Percentiles rank a stretch among this genome's conserved stretches.
phyloP scores from a whole-genome alignment of 805 yeast genomes.

The Starmera pachycereana region DNA sequence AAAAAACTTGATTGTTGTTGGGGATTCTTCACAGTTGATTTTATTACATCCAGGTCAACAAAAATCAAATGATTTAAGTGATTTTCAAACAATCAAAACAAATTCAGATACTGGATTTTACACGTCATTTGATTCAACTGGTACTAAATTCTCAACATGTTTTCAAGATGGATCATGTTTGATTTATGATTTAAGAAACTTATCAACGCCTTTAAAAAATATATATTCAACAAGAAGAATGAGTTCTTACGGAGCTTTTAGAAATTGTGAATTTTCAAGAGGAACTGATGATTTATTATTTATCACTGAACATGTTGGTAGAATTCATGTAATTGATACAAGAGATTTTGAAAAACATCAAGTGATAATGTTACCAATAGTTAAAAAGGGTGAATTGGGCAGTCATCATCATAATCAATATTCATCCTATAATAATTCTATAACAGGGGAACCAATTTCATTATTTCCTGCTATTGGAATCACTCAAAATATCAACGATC shows the following conservation, averaged over 20 bases:
- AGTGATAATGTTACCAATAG: slow-evolving; percentile 55
- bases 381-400: not conserved
- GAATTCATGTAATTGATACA: slow-evolving; percentile 78
- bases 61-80: slow-evolving; percentile 16
- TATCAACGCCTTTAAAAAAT: slow-evolving; percentile 39
- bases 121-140: slow-evolving; percentile 68
- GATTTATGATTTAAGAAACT: slow-evolving; percentile 66
- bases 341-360: slow-evolving; percentile 67
- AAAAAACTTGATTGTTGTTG: slow-evolving; percentile 53
- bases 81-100: slow-evolving; percentile 37
- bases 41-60: slow-evolving; percentile 32
- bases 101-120: slow-evolving; percentile 77
- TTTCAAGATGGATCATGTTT: slow-evolving; percentile 81
- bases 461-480: no score
- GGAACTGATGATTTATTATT: slow-evolving; percentile 69
- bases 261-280: slow-evolving; percentile 50
- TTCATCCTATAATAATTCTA: no score
- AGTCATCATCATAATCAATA: no score
- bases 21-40: slow-evolving; percentile 64
- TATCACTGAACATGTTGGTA: slow-evolving; percentile 75
- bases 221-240: slow-evolving; percentile 51
- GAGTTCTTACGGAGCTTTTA: slow-evolving; percentile 50
- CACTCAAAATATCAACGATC: no score
- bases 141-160: slow-evolving; percentile 61
- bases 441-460: no score